Conservation (phyloP, 2,329 filamentous ascomycete genomes). For the Ascomycota sp. region DNA sequence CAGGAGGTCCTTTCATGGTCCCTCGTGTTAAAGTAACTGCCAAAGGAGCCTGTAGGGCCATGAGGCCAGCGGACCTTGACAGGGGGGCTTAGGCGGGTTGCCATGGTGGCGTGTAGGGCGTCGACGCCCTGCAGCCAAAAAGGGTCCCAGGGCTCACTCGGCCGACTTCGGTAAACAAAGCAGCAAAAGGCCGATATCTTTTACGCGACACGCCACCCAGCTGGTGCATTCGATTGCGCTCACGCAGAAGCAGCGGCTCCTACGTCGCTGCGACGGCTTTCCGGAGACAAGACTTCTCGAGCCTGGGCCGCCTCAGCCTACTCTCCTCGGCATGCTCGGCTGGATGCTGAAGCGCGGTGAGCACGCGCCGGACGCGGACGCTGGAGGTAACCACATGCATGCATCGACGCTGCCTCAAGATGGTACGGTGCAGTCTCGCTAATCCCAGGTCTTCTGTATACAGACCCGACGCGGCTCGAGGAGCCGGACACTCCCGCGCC, state of each 20-base stretch:
- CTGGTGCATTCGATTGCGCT: neutral
- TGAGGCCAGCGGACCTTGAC: no score
- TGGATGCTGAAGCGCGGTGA: slow-evolving; percentile 33
- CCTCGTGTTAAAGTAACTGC: no score
- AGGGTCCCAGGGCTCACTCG: no score
- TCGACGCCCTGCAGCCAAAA: no score
- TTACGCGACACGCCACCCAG: neutral
- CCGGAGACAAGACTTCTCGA: neutral
- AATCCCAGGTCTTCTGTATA: neutral
- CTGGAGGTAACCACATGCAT: slow-evolving; percentile 5
- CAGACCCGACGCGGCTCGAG: slow-evolving; percentile 28
- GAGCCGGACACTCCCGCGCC: slow-evolving; percentile 44
- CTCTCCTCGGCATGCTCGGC: slow-evolving; percentile 27
- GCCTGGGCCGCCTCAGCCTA: neutral
- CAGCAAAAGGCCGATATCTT: neutral
- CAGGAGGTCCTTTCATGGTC: no score
- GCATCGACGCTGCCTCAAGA: neutral
- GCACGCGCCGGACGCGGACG: slow-evolving; percentile 14
- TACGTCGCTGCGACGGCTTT: neutral
- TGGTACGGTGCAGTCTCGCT: neutral
- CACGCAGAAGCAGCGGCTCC: no score
- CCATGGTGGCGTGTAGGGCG: no score
- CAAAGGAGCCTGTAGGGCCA: no score
- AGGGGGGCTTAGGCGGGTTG: no score
- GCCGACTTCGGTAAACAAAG: slow-evolving; percentile 1